These are phyloP conservation scores for Cucurbita pepo DNA, from an alignment of 306 rosid species.

Conservation along the genomic window DNA sequence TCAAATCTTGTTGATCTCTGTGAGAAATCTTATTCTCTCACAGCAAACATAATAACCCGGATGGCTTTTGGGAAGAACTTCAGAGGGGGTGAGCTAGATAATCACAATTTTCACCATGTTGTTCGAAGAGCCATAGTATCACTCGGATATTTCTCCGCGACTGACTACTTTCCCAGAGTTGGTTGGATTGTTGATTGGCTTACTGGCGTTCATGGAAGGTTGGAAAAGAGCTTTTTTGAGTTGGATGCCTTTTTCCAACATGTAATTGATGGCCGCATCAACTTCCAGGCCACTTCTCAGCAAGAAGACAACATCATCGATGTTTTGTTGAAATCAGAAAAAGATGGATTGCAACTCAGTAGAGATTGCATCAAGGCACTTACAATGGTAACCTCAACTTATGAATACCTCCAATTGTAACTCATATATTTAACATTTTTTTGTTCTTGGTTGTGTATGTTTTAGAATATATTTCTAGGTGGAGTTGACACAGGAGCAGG, in stretches of 20 bases:
- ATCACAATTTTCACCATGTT: not conserved
- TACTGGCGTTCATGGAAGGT: conserved; percentile 3
- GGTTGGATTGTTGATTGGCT: conserved; percentile 28
- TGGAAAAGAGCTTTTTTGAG: conserved; percentile 21
- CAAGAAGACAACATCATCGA: conserved; percentile 14
- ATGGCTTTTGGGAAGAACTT: conserved; percentile 14
- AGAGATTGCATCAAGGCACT: conserved; percentile 25
- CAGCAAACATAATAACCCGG: not conserved
- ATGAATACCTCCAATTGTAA: too few relatives aligned
- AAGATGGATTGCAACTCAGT: not conserved
- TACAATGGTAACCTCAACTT: conserved; percentile 5
- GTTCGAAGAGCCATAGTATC: not conserved
- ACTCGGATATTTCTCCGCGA: conserved; percentile 17
- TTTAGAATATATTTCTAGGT: conserved; percentile 24
- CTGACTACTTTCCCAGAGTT: conserved; percentile 11
- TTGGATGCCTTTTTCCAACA: conserved; percentile 15
- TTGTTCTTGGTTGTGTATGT: too few relatives aligned
- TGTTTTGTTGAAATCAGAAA: conserved; percentile 2
- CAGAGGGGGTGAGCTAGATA: not conserved
- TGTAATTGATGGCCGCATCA: conserved; percentile 21
- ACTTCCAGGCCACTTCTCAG: not conserved
- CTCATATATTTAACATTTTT: too few relatives aligned
- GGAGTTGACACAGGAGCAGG: conserved; percentile 6
- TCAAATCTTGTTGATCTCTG: not conserved
- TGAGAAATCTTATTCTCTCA: not conserved